phyloP scores from a whole-genome alignment of 1,284 basidiomycete genomes.

The Malassezia brasiliensis region DNA sequence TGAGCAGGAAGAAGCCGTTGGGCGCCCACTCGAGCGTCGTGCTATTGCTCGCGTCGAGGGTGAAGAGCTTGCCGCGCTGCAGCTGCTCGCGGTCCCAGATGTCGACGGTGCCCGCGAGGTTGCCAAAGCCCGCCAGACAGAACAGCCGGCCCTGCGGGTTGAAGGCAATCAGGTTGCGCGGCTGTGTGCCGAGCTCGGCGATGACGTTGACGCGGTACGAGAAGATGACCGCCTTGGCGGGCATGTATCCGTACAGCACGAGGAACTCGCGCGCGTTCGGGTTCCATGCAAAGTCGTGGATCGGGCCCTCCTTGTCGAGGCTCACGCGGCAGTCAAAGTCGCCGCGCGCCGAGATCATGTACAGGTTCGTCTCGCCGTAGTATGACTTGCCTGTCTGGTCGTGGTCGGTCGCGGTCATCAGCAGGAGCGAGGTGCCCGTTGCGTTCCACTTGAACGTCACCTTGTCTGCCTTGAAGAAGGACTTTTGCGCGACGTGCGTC shows the following conservation, averaged over 20 bases:
- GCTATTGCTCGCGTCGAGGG: conserved; percentile 85
- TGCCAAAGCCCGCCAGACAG: conserved; percentile 86
- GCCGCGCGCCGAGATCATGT: conserved; percentile 85
- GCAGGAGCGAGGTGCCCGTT: conserved; percentile 62
- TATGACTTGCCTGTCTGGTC: conserved; percentile 95
- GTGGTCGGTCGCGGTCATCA: conserved; percentile 89
- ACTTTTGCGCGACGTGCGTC: conserved; percentile 57
- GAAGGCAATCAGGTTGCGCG: conserved; percentile 85
- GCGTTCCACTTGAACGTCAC: conserved; percentile 92
- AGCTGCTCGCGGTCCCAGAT: conserved; percentile 80
- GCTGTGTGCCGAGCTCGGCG: conserved; percentile 80
- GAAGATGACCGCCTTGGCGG: conserved; percentile 81
- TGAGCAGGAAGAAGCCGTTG: conserved; percentile 82
- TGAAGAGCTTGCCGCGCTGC: conserved; percentile 60
- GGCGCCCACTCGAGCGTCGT: conserved; percentile 91
- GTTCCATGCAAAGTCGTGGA: conserved; percentile 93
- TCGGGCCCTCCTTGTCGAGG: conserved; percentile 91
- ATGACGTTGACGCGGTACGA: conserved; percentile 78
- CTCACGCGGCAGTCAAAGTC: conserved; percentile 86
- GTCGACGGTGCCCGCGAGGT: conserved; percentile 84
- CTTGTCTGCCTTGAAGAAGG: conserved; percentile 92
- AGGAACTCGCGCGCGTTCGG: conserved; percentile 88
- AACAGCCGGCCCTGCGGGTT: conserved; percentile 86
- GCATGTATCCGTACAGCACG: conserved; percentile 95
- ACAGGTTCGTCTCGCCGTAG: conserved; percentile 92